Base-by-base conservation (phyloP, 1,284 basidiomycete species). In the Cutaneotrichosporon sp. region DNA sequence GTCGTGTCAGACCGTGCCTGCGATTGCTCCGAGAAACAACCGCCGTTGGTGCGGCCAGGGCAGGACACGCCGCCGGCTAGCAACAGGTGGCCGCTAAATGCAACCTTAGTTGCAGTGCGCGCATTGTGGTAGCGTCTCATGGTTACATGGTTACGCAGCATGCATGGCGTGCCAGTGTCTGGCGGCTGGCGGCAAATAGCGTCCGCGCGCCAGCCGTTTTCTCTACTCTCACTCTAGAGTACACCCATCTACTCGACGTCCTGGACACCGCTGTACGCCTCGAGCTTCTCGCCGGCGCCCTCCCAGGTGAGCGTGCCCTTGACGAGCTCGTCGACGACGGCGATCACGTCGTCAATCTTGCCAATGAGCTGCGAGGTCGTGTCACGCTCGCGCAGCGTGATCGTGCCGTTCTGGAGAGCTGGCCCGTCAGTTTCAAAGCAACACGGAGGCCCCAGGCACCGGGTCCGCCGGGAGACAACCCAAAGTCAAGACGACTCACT, bases 311-410 rank as follows among this genome's bases (percentile, higher is more conserved):
- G 83, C 18, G 77, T 83, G 47, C 90, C 91, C 69, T 87, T 82
- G 34, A 90, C 88, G 58, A 95, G 84, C 47, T 89, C 87, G 54
- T 84, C 86, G 66, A 97, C 88, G 55, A 90, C 87, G 54, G 82
- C 82, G 71, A 97, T 88, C 59, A 98, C 95, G 57, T 93, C 87
- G 80, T 98, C 95, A 68, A 97, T 88, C 58, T 84, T 75, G n/a
- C 94, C 95, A 73, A 98, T 97, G 60, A 92, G 83, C 80, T 99
- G 95, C 55, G 88, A 85, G 55, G 91, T 98, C 54, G 94, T 93
- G 80, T 98, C 95, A 59, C 95, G 90, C 80, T 99, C 95, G 69
- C 92, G 87, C 57, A 94, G 85, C 18, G 92, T 97, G 84, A 95
- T 89, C 51, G 92, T 95, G 64, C 87, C 82, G 74, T 95, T 93